Percentiles rank a stretch among this genome's conserved stretches.
These are phyloP conservation scores for Carallia brachiata DNA, from an alignment of 345 rosid genomes.

Conservation along the genomic window DNA sequence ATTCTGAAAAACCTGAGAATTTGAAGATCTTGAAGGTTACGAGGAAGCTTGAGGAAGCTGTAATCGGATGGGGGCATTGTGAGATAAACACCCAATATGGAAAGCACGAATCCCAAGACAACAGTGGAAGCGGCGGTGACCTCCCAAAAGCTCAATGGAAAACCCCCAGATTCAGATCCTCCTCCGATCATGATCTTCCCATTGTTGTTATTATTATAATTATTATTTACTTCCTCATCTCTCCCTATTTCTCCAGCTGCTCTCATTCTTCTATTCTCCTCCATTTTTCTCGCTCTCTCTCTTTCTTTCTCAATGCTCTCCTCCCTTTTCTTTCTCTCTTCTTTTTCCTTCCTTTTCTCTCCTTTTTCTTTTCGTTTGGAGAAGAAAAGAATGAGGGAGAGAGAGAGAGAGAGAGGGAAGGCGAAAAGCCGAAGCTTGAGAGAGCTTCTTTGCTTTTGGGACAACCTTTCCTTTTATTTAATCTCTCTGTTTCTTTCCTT, in stretches of 20 bases:
- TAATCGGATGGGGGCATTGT: constrained; percentile 94
- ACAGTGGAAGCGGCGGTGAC: constrained; percentile 56
- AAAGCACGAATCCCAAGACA: constrained; percentile 49
- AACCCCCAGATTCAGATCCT: constrained; percentile 21
- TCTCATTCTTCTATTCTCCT: no score
- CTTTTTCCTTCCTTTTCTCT: no score
- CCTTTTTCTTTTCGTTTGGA: no score
- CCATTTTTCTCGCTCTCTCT: no score
- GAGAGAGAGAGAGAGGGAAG: no score
- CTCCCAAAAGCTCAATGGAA: constrained; percentile 68
- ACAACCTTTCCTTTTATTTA: no score
- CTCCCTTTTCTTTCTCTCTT: no score
- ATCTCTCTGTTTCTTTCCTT: no score
- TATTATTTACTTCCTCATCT: constrained; percentile 15
- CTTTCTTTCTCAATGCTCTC: no score
- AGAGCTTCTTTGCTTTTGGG: no score
- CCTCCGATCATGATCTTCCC: constrained; percentile 4
- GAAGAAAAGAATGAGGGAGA: no score
- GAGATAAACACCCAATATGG: constrained; percentile 66
- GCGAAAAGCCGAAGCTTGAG: no score
- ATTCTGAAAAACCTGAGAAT: constrained; percentile 57
- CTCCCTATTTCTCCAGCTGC: constrained; percentile 4
- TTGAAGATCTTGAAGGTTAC: constrained; percentile 84
- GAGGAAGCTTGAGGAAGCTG: constrained; percentile 94
- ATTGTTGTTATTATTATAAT: constrained; percentile 1